Conservation (phyloP, 768 basidiomycete genomes). For the Suillus occidentalis region DNA sequence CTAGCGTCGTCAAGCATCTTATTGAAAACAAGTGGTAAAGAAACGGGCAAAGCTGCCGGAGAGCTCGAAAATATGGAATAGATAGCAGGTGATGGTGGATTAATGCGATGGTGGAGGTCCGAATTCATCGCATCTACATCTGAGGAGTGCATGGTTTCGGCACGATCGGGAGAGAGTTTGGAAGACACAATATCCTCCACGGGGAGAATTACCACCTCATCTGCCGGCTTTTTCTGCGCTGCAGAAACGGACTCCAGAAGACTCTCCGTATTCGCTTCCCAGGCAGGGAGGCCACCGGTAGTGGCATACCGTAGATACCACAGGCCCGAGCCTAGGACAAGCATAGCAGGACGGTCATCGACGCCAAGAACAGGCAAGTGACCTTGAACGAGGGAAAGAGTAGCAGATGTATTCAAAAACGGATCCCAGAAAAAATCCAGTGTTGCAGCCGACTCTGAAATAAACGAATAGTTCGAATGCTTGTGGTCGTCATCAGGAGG, state of each 20-base stretch:
- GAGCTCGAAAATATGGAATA: constrained; percentile 30
- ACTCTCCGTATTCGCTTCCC: constrained; percentile 73
- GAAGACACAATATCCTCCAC: constrained; percentile 68
- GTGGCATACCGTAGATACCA: constrained; percentile 84
- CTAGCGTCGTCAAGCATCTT: constrained; percentile 68
- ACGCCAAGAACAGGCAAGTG: not conserved
- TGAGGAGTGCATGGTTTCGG: constrained; percentile 65
- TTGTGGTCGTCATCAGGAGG: constrained; percentile 60
- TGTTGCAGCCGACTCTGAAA: constrained; percentile 44
- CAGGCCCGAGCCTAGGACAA: constrained; percentile 83
- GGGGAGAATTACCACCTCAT: constrained; percentile 76
- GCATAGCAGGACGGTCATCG: constrained; percentile 51
- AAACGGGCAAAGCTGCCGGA: constrained; percentile 37
- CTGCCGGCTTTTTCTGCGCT: constrained; percentile 49
- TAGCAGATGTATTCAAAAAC: constrained; percentile 70
- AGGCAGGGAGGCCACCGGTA: constrained; percentile 75
- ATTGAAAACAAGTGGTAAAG: constrained; percentile 81
- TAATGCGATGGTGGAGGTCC: constrained; percentile 70
- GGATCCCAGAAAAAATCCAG: constrained; percentile 84
- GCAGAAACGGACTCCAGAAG: constrained; percentile 53
- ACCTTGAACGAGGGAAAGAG: constrained; percentile 43
- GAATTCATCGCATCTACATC: constrained; percentile 94
- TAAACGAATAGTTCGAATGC: constrained; percentile 62
- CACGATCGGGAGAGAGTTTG: constrained; percentile 64
- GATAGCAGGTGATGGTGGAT: constrained; percentile 32